These are phyloP conservation scores for Fereydounia khargensis DNA, from an alignment of 1,284 basidiomycete genomes.

Conservation along the genomic window DNA sequence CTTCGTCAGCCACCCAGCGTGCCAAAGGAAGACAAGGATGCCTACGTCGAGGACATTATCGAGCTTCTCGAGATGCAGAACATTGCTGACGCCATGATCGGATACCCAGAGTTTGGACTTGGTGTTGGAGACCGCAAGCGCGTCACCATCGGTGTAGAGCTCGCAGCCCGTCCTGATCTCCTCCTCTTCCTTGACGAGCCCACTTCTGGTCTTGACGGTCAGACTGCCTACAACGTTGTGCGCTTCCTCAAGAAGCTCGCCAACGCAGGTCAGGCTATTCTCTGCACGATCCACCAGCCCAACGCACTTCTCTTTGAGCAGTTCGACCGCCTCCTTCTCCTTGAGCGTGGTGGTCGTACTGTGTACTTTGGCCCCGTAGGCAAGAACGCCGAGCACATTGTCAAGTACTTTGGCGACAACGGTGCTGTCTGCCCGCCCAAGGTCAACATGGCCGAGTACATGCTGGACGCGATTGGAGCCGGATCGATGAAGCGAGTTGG, in stretches of 20 bases:
- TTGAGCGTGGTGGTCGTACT: slow-evolving; percentile 27
- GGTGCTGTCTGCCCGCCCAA: slow-evolving; percentile 57
- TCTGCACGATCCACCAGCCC: slow-evolving; percentile 38
- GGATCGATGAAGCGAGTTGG: slow-evolving; percentile 52
- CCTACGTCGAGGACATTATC: slow-evolving; percentile 76
- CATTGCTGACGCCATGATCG: slow-evolving; percentile 72
- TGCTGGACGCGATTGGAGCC: slow-evolving; percentile 58
- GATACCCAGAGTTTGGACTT: slow-evolving; percentile 61
- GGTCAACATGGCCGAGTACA: slow-evolving; percentile 63
- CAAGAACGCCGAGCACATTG: slow-evolving; percentile 13
- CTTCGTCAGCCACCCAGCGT: slow-evolving; percentile 73
- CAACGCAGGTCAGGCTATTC: slow-evolving; percentile 29
- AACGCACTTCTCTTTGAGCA: slow-evolving; percentile 28
- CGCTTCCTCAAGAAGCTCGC: slow-evolving; percentile 37
- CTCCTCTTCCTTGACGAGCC: slow-evolving; percentile 61
- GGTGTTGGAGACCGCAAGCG: slow-evolving; percentile 68
- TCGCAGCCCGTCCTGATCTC: slow-evolving; percentile 26
- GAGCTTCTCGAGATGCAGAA: slow-evolving; percentile 73
- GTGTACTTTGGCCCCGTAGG: slow-evolving; percentile 28
- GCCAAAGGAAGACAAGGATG: slow-evolving; percentile 71
- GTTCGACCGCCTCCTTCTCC: slow-evolving; percentile 28
- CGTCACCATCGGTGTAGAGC: slow-evolving; percentile 60
- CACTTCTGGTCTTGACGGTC: slow-evolving; percentile 29
- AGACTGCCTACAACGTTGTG: slow-evolving; percentile 30
- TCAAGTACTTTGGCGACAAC: slow-evolving; percentile 24